phyloP scores from a whole-genome alignment of 2,329 filamentous ascomycete species.

The Aplosporella prunicola region DNA sequence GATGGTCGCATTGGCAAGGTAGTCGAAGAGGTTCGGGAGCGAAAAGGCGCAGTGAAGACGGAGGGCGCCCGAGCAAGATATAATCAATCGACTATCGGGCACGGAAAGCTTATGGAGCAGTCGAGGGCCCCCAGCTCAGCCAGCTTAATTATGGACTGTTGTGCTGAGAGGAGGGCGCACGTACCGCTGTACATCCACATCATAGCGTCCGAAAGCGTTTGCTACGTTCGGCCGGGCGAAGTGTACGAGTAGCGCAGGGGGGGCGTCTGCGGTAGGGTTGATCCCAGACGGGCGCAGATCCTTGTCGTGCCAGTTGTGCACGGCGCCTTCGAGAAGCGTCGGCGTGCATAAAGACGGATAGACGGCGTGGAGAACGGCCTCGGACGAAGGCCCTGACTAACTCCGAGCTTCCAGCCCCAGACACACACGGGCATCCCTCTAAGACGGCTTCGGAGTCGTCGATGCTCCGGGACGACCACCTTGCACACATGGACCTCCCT shows the following conservation, averaged over 20 bases:
- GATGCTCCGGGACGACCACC: too few species aligned
- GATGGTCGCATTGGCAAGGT: constrained; percentile 19
- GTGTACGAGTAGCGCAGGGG: constrained; percentile 6
- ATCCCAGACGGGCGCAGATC: constrained; percentile 7
- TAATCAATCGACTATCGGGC: constrained; percentile 10
- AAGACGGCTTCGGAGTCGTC: too few species aligned
- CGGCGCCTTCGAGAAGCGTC: constrained; percentile 12
- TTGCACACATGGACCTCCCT: too few species aligned
- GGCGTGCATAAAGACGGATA: constrained; percentile 11
- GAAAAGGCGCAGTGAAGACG: neutral
- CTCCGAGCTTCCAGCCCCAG: too few species aligned
- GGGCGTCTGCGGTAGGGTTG: constrained; percentile 8
- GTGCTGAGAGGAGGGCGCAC: constrained; percentile 10
- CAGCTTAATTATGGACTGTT: constrained; percentile 11
- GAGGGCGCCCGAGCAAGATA: constrained; percentile 8
- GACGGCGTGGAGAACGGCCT: too few species aligned
- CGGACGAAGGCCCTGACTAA: too few species aligned
- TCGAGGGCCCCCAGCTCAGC: constrained; percentile 5
- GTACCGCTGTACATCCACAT: constrained; percentile 12
- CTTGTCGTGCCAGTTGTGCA: constrained; percentile 8
- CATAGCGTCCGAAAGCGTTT: constrained; percentile 11
- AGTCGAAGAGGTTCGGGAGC: constrained; percentile 18
- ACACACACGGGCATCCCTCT: too few species aligned
- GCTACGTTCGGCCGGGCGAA: constrained; percentile 11
- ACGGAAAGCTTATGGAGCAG: constrained; percentile 10